A percentile compares a stretch with the other conserved stretches of the same genome.
Conservation (phyloP, 192 early-diverging fungal species). For the Backusella morwellensis region DNA sequence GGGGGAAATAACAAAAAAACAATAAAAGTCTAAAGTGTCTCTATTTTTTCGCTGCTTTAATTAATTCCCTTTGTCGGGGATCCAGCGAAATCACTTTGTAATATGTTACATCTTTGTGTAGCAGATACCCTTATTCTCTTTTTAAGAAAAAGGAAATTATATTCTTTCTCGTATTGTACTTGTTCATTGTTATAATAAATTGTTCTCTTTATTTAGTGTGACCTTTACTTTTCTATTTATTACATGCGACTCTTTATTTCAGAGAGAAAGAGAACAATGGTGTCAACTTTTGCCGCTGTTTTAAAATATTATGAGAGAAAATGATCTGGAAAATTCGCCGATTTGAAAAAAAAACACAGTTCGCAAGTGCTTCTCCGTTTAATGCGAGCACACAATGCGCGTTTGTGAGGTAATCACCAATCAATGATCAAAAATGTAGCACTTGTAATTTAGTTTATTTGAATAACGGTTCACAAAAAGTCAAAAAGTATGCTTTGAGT, state of each 20-base stretch:
- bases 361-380: neutral
- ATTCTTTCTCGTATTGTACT: neutral
- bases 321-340: neutral
- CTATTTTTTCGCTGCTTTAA: neutral
- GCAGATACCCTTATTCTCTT: neutral
- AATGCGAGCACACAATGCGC: neutral
- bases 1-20: neutral
- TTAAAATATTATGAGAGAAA: neutral
- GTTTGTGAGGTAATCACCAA: neutral
- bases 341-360: neutral
- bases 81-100: neutral
- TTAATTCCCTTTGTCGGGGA: neutral
- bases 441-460: neutral
- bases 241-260: neutral
- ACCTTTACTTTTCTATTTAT: neutral
- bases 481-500: neutral
- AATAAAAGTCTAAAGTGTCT: conserved; percentile 8
- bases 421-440: neutral
- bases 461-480: conserved; percentile 1
- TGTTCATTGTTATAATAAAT: neutral
- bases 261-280: neutral
- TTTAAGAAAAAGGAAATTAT: conserved; percentile 1
- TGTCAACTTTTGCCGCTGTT: neutral
- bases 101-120: neutral
- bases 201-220: neutral